A percentile compares a stretch with the other conserved stretches of the same genome.
Evolutionary conservation across 75 land plant genomes (phyloP).

Genomic region (Picea sitchensis): DNA sequence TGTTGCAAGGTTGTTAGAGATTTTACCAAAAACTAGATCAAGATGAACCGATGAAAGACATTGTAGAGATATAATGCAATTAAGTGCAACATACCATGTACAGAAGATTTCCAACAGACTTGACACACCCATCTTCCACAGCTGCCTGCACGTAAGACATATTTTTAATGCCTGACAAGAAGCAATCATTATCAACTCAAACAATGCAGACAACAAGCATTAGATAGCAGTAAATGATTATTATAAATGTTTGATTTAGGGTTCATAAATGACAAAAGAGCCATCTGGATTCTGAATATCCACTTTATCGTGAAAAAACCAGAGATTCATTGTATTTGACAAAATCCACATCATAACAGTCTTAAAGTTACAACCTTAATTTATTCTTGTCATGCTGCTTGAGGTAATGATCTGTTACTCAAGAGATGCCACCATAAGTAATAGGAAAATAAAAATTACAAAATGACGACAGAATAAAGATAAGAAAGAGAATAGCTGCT

Average conservation of each 20-base stretch:
- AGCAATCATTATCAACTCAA: background rate
- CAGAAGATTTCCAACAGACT: conserved; percentile 79
- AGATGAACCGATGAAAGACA: background rate
- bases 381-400: background rate
- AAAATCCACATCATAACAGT: background rate
- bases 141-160: conserved; percentile 58
- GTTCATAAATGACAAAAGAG: background rate
- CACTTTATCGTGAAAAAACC: background rate
- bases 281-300: background rate
- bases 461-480: background rate
- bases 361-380: background rate
- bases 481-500: background rate
- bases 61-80: background rate
- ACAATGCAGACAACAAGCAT: background rate
- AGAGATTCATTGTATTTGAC: no score
- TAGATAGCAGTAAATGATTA: background rate
- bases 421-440: background rate
- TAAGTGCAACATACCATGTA: conserved; percentile 57
- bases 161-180: background rate
- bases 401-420: background rate
- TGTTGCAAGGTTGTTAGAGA: conserved; percentile 15
- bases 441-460: background rate
- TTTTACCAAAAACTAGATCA: conserved; percentile 1
- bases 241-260: background rate
- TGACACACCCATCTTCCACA: conserved; percentile 71